Percentiles rank a stretch among this genome's conserved stretches.
These are phyloP conservation scores for Abelmoschus esculentus DNA, from an alignment of 345 rosid species.

Conservation along the genomic window DNA sequence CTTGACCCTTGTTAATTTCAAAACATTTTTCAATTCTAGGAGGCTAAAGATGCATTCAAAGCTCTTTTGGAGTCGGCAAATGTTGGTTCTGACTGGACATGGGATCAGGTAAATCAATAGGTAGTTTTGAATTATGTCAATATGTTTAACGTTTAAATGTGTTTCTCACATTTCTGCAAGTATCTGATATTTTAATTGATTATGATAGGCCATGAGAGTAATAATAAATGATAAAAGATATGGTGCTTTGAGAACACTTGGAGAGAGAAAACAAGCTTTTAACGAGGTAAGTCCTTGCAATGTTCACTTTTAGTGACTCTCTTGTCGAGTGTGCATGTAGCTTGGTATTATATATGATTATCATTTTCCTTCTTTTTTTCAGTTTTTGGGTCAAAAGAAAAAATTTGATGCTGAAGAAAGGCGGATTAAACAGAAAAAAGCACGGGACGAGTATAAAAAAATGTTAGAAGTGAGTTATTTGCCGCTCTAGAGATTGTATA, in stretches of 20 bases:
- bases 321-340: background rate
- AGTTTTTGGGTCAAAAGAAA: slow-evolving; percentile 72
- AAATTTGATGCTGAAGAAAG: slow-evolving; percentile 81
- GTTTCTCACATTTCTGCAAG: background rate
- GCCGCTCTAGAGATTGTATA: slow-evolving; percentile 5
- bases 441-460: slow-evolving; percentile 65
- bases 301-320: slow-evolving; percentile 9
- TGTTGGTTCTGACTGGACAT: slow-evolving; percentile 88
- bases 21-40: slow-evolving; percentile 34
- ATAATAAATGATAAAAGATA: slow-evolving; percentile 87
- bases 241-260: slow-evolving; percentile 84
- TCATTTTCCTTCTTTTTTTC: slow-evolving; percentile 15
- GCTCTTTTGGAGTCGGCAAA: slow-evolving; percentile 73
- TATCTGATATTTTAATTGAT: slow-evolving; percentile 1
- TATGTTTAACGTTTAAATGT: background rate
- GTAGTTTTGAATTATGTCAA: slow-evolving; percentile 8
- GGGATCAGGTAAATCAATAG: slow-evolving; percentile 78
- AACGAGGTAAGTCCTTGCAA: slow-evolving; percentile 50
- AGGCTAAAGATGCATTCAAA: slow-evolving; percentile 74
- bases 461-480: slow-evolving; percentile 72
- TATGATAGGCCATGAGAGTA: slow-evolving; percentile 71
- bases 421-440: slow-evolving; percentile 56
- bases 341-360: background rate
- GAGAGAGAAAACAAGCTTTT: slow-evolving; percentile 92
- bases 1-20: slow-evolving; percentile 8